A percentile compares a stretch with the other conserved stretches of the same genome.
These are phyloP conservation scores for Periconia digitata DNA, from an alignment of 2,329 filamentous ascomycete genomes.

Conservation along the genomic window DNA sequence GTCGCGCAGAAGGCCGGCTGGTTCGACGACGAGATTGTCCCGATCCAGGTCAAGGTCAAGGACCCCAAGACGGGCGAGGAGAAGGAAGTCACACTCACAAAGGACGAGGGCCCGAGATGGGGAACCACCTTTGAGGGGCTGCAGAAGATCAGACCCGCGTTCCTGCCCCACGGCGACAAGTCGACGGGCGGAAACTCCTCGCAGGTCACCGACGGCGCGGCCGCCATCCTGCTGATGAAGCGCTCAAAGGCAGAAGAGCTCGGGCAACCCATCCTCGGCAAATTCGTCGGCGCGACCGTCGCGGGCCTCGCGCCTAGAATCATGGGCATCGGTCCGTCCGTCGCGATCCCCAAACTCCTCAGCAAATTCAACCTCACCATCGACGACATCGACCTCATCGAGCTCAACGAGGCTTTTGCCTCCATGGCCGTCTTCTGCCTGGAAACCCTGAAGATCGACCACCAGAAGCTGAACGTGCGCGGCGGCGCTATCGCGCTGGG, in stretches of 20 bases:
- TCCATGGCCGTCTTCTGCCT: conserved; percentile 97
- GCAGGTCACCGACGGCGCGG: conserved; percentile 92
- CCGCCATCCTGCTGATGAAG: conserved; percentile 90
- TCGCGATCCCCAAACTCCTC: conserved; percentile 78
- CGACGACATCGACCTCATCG: conserved; percentile 83
- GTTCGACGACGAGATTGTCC: conserved; percentile 93
- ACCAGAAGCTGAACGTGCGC: conserved; percentile 76
- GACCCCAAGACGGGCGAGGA: conserved; percentile 78
- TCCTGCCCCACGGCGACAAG: conserved; percentile 82
- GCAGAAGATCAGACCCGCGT: conserved; percentile 83
- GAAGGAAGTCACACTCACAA: conserved; percentile 75
- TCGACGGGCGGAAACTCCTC: conserved; percentile 93
- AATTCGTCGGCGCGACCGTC: conserved; percentile 90
- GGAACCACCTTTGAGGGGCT: conserved; percentile 85
- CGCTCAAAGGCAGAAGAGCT: conserved; percentile 84
- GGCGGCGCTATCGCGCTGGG: conserved; percentile 83
- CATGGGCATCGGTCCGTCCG: conserved; percentile 88
- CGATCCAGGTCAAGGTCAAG: conserved; percentile 80
- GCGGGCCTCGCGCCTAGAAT: conserved; percentile 88
- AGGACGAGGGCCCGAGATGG: conserved; percentile 86
- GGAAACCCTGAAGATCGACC: conserved; percentile 65
- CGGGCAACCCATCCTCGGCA: conserved; percentile 88
- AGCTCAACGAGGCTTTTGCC: conserved; percentile 97
- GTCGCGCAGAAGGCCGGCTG: conserved; percentile 84
- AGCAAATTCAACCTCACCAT: conserved; percentile 74